phyloP scores from a whole-genome alignment of 805 yeast species.

The Saccharomycopsis microspora region DNA sequence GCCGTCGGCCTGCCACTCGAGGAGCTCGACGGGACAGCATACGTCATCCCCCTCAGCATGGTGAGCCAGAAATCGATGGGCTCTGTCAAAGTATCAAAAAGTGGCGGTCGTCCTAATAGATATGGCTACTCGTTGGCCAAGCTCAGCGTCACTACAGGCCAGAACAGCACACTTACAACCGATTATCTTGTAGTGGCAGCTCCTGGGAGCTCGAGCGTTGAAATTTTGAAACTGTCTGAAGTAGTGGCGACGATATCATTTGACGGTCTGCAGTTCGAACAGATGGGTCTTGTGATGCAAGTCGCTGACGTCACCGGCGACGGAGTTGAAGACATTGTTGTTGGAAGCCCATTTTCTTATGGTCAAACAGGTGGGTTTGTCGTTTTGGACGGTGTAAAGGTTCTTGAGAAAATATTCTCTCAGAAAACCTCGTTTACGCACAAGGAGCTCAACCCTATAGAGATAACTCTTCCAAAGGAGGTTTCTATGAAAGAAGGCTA shows the following conservation, averaged over 20 bases:
- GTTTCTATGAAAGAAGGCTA: slow-evolving; percentile 19
- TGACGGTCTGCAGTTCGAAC: slow-evolving; percentile 24
- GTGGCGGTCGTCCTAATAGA: neutral
- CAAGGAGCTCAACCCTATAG: slow-evolving; percentile 2
- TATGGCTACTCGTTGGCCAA: neutral
- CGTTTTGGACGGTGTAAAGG: slow-evolving; percentile 22
- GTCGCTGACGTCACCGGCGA: slow-evolving; percentile 27
- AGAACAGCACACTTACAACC: neutral
- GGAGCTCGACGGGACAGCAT: slow-evolving; percentile 31
- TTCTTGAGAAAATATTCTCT: slow-evolving; percentile 14
- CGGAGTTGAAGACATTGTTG: slow-evolving; percentile 29
- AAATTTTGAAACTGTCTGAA: slow-evolving; percentile 24
- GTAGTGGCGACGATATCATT: slow-evolving; percentile 22
- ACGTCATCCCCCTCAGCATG: slow-evolving; percentile 27
- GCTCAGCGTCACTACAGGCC: neutral
- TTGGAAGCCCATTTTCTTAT: slow-evolving; percentile 30
- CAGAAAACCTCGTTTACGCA: neutral
- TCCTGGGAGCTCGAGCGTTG: slow-evolving; percentile 39
- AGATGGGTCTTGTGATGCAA: slow-evolving; percentile 27
- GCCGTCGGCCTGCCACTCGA: slow-evolving; percentile 45
- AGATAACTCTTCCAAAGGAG: slow-evolving; percentile 17
- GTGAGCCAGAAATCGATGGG: neutral
- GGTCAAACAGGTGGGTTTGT: slow-evolving; percentile 28
- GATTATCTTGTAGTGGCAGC: slow-evolving; percentile 27
- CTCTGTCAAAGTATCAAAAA: no score